These are phyloP conservation scores for Venustampulla echinocandica DNA, from an alignment of 495 filamentous ascomycete species.

Conservation along the genomic window DNA sequence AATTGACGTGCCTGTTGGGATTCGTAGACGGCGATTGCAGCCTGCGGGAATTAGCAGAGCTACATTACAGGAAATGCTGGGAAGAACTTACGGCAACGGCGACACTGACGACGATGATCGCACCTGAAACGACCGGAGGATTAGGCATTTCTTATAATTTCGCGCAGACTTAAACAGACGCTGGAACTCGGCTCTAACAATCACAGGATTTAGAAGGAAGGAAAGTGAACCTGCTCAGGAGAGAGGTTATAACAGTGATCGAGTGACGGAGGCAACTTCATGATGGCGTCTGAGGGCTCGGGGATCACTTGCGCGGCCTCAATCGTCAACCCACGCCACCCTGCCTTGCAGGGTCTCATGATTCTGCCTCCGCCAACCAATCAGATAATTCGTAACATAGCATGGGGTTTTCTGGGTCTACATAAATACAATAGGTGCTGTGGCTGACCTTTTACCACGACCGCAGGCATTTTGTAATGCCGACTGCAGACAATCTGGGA, in stretches of 20 bases:
- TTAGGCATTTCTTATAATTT: conserved; percentile 32
- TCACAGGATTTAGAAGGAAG: neutral
- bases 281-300: conserved; percentile 12
- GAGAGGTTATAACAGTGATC: neutral
- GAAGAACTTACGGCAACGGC: conserved; percentile 50
- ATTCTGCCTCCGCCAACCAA: conserved; percentile 1
- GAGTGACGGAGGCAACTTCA: no score
- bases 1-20: conserved; percentile 71
- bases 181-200: no score
- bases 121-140: conserved; percentile 48
- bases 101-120: conserved; percentile 67
- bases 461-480: conserved; percentile 18
- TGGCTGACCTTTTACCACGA: conserved; percentile 21
- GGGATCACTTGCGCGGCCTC: conserved; percentile 9
- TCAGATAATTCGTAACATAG: no score
- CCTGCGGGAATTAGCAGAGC: conserved; percentile 8
- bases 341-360: conserved; percentile 3
- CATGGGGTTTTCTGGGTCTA: no score
- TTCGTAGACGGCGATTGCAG: conserved; percentile 79
- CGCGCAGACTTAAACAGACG: neutral
- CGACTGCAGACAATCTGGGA: neutral
- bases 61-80: neutral
- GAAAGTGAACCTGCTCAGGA: neutral
- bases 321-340: conserved; percentile 8
- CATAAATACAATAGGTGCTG: no score